phyloP scores from a whole-genome alignment of 441 rosid species.

The Hypseocharis bilobata region DNA sequence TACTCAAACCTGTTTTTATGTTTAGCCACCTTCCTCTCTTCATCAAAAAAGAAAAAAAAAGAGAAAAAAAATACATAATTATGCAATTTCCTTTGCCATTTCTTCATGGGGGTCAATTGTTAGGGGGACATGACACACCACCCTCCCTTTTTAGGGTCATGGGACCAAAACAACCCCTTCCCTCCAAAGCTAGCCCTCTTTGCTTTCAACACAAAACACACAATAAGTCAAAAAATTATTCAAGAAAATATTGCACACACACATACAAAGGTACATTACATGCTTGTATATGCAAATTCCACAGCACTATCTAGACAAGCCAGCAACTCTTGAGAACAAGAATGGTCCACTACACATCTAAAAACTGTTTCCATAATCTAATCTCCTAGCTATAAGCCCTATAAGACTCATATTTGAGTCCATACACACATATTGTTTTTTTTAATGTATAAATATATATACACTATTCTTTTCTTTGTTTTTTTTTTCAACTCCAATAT shows the following conservation, averaged over 20 bases:
- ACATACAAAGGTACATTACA: conserved; percentile 13
- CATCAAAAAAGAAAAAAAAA: conserved; percentile 6
- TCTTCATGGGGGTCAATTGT: conserved; percentile 30
- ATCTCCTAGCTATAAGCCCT: too few species aligned
- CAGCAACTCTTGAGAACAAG: conserved; percentile 37
- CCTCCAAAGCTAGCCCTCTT: conserved; percentile 16
- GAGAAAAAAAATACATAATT: conserved; percentile 28
- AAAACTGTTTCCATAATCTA: conserved; percentile 28
- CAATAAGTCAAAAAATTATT: conserved; percentile 21
- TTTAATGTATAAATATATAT: conserved; percentile 25
- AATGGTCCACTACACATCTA: conserved; percentile 50
- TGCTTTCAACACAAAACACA: conserved; percentile 19
- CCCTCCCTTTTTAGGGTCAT: conserved; percentile 31
- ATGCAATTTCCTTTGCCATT: conserved; percentile 29
- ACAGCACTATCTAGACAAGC: conserved; percentile 53
- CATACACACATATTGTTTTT: too few species aligned
- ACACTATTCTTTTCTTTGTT: too few species aligned
- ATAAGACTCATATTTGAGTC: too few species aligned
- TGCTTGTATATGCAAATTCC: conserved; percentile 27
- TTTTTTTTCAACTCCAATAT: conserved; percentile 62
- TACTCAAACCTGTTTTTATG: conserved; percentile 19
- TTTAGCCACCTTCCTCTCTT: conserved; percentile 23
- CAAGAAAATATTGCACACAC: conserved; percentile 10
- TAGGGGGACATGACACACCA: conserved; percentile 30
- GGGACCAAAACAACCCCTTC: conserved; percentile 27